A percentile compares a stretch with the other conserved stretches of the same genome.
Conservation (phyloP, 2,329 filamentous ascomycete species). For the Ascochyta fabae region DNA sequence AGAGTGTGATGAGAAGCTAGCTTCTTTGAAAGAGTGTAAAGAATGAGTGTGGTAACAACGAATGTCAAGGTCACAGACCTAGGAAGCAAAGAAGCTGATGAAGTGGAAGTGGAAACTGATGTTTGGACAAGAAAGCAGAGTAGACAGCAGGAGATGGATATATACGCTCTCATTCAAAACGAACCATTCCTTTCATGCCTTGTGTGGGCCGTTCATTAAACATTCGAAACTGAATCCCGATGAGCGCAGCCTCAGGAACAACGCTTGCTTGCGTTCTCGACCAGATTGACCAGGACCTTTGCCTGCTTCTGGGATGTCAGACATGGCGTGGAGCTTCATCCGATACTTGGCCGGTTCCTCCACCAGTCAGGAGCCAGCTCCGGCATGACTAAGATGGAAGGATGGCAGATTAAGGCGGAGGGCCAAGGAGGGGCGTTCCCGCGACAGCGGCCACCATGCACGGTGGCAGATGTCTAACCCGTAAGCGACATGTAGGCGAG, state of each 20-base stretch:
- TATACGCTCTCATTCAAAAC: conserved; percentile 25
- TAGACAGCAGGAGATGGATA: conserved; percentile 19
- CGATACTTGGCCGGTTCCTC: conserved; percentile 33
- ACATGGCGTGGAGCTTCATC: conserved; percentile 25
- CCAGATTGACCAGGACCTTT: conserved; percentile 22
- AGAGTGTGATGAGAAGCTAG: conserved; percentile 41
- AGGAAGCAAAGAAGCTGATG: conserved; percentile 34
- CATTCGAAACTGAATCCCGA: conserved; percentile 40
- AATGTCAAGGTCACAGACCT: conserved; percentile 50
- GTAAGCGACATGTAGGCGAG: conserved; percentile 29
- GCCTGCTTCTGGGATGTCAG: conserved; percentile 23
- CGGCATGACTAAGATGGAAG: conserved; percentile 21
- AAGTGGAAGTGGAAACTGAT: conserved; percentile 32
- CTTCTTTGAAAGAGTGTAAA: conserved; percentile 40
- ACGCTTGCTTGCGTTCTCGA: conserved; percentile 26
- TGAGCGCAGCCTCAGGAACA: conserved; percentile 29
- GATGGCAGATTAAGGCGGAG: conserved; percentile 25
- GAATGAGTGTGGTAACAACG: conserved; percentile 45
- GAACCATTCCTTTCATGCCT: conserved; percentile 20
- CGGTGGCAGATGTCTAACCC: conserved; percentile 18
- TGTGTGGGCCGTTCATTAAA: conserved; percentile 45
- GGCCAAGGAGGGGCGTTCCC: conserved; percentile 24
- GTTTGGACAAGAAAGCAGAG: conserved; percentile 19
- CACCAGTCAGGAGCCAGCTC: conserved; percentile 32
- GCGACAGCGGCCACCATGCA: conserved; percentile 35